These are phyloP conservation scores for Entomophthora muscae DNA, from an alignment of 371 early-diverging fungal species.

Conservation along the genomic window DNA sequence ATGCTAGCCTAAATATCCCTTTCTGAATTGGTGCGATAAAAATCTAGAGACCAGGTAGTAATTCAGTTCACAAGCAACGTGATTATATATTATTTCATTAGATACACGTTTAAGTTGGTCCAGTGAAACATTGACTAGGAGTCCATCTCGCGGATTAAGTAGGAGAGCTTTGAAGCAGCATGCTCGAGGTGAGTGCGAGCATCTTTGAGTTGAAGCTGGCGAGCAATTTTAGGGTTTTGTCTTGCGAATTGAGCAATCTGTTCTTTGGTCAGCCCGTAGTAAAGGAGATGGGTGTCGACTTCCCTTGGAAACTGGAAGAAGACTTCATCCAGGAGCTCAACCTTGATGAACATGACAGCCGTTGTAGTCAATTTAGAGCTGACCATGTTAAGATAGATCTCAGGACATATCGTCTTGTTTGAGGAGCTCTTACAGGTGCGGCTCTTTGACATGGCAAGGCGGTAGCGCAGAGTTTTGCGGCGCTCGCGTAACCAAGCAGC, in stretches of 20 bases:
- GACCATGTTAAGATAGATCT: constrained; percentile 74
- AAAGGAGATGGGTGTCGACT: constrained; percentile 71
- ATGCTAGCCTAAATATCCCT: too few species aligned
- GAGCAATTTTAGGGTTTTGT: constrained; percentile 69
- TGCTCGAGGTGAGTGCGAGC: constrained; percentile 67
- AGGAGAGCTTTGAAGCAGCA: constrained; percentile 43
- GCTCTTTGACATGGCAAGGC: constrained; percentile 56
- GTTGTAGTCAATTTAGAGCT: constrained; percentile 85
- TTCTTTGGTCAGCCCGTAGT: constrained; percentile 38
- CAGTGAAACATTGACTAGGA: too few species aligned
- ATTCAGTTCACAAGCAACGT: too few species aligned
- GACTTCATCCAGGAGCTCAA: constrained; percentile 90
- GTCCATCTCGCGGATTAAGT: constrained; percentile 38
- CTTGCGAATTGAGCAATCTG: constrained; percentile 69
- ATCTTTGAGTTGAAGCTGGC: constrained; percentile 73
- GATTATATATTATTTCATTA: too few species aligned
- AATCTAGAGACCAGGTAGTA: too few species aligned
- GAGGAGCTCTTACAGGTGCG: constrained; percentile 53
- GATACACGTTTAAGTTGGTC: too few species aligned
- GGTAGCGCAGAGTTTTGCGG: constrained; percentile 52
- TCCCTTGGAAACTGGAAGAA: constrained; percentile 92
- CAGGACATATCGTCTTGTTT: constrained; percentile 82
- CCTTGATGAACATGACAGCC: constrained; percentile 89
- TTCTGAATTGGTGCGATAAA: too few species aligned
- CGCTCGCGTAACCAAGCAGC: constrained; percentile 58